Conservation (phyloP, 768 basidiomycete genomes). For the Lactarius pseudohatsudake region DNA sequence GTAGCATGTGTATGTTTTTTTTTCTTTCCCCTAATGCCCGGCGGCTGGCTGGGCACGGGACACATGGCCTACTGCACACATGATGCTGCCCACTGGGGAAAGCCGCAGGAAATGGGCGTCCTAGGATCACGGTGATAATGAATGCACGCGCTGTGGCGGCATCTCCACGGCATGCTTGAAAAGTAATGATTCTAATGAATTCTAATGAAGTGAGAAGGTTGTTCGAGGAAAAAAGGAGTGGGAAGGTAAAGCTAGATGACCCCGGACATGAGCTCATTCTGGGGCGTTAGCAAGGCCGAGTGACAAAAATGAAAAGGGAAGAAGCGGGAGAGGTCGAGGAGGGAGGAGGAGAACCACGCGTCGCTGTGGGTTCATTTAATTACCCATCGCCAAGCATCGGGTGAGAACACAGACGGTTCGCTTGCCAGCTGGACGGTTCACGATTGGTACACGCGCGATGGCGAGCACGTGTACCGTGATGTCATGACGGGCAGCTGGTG, state of each 20-base stretch:
- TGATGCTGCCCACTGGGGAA: not conserved
- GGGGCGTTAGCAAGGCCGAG: conserved; percentile 5
- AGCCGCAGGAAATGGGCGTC: conserved; percentile 16
- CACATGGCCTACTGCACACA: not conserved
- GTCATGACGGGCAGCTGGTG: not conserved
- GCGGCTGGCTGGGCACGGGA: not conserved
- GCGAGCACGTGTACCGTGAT: conserved; percentile 12
- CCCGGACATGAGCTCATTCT: conserved; percentile 24
- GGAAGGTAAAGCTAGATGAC: not conserved
- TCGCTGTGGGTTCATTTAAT: not conserved
- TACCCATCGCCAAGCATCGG: conserved; percentile 1
- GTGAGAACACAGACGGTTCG: not conserved
- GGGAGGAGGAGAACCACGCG: not conserved
- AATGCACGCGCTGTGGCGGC: not conserved
- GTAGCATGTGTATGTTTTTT: not conserved
- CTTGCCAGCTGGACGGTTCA: conserved; percentile 2
- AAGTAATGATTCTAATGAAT: too few species aligned
- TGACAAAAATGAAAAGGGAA: not conserved
- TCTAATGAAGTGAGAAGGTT: not conserved
- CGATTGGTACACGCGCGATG: not conserved
- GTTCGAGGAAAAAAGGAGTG: not conserved
- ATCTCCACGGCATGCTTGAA: not conserved
- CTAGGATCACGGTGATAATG: conserved; percentile 5
- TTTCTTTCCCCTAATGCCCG: not conserved
- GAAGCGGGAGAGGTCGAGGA: conserved; percentile 1